phyloP scores from a whole-genome alignment of 345 rosid genomes.

The Laguncularia racemosa region DNA sequence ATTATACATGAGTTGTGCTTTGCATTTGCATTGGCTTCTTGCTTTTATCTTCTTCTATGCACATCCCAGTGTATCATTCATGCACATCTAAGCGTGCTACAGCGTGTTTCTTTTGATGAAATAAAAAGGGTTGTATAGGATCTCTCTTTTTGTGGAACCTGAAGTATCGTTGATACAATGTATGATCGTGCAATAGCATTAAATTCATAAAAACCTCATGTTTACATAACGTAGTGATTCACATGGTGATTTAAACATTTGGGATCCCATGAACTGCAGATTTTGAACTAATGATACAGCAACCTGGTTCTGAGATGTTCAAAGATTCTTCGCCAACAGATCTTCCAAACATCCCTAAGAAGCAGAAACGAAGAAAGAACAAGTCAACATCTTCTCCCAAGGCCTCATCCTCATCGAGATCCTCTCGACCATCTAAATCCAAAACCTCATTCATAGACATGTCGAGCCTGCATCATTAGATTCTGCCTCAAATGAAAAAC shows the following conservation, averaged over 20 bases:
- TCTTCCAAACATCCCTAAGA: slow-evolving; percentile 36
- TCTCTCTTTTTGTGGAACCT: no score
- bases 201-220: not conserved
- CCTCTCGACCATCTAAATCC: slow-evolving; percentile 22
- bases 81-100: no score
- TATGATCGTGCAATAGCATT: no score
- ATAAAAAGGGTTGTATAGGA: no score
- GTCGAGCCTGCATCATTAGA: slow-evolving; percentile 14
- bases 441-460: slow-evolving; percentile 20
- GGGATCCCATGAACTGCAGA: slow-evolving; percentile 16
- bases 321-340: slow-evolving; percentile 22
- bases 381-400: slow-evolving; percentile 27
- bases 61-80: no score
- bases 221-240: not conserved
- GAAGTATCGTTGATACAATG: no score
- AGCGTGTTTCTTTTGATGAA: no score
- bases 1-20: no score
- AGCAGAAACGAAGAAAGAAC: slow-evolving; percentile 46
- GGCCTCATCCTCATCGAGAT: slow-evolving; percentile 27
- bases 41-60: no score
- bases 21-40: no score
- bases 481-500: not conserved
- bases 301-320: slow-evolving; percentile 21
- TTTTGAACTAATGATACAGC: slow-evolving; percentile 28
- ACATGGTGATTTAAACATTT: not conserved